Conservation (phyloP, 352 stramenopile species). For the Hyphochytrium catenoides region DNA sequence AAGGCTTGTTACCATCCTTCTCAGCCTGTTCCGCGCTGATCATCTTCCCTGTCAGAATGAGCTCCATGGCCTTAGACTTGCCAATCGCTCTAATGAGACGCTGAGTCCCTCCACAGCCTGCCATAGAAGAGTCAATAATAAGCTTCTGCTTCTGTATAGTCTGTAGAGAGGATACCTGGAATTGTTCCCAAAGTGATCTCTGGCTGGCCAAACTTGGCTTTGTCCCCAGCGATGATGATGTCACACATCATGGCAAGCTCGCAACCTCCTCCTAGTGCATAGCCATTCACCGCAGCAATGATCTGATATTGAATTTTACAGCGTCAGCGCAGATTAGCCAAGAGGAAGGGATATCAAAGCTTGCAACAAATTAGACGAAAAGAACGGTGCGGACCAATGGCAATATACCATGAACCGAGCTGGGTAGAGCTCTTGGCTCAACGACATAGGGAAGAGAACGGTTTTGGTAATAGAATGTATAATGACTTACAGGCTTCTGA, state of each 20-base stretch:
- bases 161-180: too few relatives aligned
- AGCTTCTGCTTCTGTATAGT: neutral
- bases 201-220: conserved; percentile 92
- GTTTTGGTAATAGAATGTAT: conserved; percentile 10
- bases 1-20: too few relatives aligned
- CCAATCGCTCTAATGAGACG: conserved; percentile 85
- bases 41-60: conserved; percentile 92
- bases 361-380: neutral
- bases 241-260: conserved; percentile 98
- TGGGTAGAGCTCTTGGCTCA: too few relatives aligned
- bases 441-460: too few relatives aligned
- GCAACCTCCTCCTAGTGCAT: conserved; percentile 88
- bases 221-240: conserved; percentile 86
- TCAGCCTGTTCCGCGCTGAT: conserved; percentile 85
- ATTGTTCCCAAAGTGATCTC: conserved; percentile 97
- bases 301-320: conserved; percentile 19
- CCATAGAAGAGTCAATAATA: neutral
- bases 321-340: too few relatives aligned
- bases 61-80: conserved; percentile 97
- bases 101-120: conserved; percentile 72
- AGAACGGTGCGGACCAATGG: too few relatives aligned
- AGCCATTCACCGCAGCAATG: conserved; percentile 93
- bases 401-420: too few relatives aligned
- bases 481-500: conserved; percentile 52
- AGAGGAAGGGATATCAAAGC: neutral